Percentiles rank a stretch among this genome's conserved stretches.
phyloP scores from a whole-genome alignment of 1,284 basidiomycete species.

The Thecaphora thlaspeos region DNA sequence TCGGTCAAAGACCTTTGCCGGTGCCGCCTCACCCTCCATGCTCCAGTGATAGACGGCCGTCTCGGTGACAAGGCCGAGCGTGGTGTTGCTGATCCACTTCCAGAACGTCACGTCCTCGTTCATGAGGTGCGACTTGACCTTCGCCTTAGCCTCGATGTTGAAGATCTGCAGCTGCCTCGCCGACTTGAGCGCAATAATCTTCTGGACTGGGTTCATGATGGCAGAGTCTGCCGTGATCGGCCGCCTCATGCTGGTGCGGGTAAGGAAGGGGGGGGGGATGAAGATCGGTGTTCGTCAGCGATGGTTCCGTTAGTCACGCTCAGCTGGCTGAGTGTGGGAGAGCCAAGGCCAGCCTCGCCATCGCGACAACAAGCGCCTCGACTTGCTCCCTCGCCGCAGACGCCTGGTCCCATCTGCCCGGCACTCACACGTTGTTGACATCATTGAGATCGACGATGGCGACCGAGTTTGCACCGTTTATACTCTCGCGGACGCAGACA shows the following conservation, averaged over 20 bases:
- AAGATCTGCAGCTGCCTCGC: slow-evolving; percentile 88
- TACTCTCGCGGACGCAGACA: slow-evolving; percentile 79
- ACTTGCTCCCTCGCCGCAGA: no score
- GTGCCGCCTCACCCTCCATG: slow-evolving; percentile 69
- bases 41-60: slow-evolving; percentile 93
- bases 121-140: slow-evolving; percentile 90
- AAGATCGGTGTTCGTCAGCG: not conserved
- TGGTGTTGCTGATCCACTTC: slow-evolving; percentile 93
- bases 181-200: slow-evolving; percentile 90
- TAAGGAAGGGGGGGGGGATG: no score
- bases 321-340: no score
- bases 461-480: slow-evolving; percentile 48
- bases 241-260: slow-evolving; percentile 67
- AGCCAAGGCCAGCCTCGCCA: no score
- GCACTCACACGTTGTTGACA: slow-evolving; percentile 47
- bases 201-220: slow-evolving; percentile 96
- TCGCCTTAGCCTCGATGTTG: slow-evolving; percentile 93
- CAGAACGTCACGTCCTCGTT: slow-evolving; percentile 96
- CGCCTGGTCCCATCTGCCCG: no score
- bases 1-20: slow-evolving; percentile 92
- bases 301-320: no score
- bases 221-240: slow-evolving; percentile 97
- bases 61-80: slow-evolving; percentile 93
- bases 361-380: no score
- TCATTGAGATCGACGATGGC: slow-evolving; percentile 57